A percentile compares a stretch with the other conserved stretches of the same genome.
These are phyloP conservation scores for Tephrocybe sp. DNA, from an alignment of 768 basidiomycete species.

Conservation along the genomic window DNA sequence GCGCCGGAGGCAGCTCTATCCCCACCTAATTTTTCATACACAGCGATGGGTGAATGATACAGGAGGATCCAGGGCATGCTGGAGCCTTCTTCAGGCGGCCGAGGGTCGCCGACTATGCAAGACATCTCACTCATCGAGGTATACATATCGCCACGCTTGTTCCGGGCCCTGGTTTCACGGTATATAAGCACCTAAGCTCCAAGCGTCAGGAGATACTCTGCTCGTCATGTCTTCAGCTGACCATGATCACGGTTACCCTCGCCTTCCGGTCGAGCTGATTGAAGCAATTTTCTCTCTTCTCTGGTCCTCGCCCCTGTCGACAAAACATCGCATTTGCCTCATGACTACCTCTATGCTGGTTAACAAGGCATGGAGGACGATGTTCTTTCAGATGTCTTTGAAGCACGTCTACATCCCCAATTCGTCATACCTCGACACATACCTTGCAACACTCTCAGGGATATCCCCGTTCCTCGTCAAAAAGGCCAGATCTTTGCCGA, in stretches of 20 bases:
- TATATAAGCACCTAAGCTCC: constrained; percentile 1
- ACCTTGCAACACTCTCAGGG: constrained; percentile 7
- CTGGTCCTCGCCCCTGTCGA: constrained; percentile 18
- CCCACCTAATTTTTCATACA: no score
- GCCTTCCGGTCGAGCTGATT: constrained; percentile 20
- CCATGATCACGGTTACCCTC: background rate
- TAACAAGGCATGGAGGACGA: constrained; percentile 19
- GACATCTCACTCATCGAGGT: background rate
- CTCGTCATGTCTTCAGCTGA: background rate
- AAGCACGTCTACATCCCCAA: constrained; percentile 19
- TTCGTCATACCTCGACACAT: constrained; percentile 14
- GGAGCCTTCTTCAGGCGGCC: no score
- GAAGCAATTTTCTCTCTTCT: constrained; percentile 12
- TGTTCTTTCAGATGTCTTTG: constrained; percentile 13
- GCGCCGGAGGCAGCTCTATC: no score
- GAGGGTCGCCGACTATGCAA: background rate
- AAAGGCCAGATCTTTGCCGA: background rate
- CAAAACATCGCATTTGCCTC: constrained; percentile 15
- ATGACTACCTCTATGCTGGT: constrained; percentile 18
- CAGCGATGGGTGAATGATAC: no score
- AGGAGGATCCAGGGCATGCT: no score
- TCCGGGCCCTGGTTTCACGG: background rate
- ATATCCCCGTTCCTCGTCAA: constrained; percentile 1
- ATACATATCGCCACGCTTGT: background rate
- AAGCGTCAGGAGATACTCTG: background rate